Evolutionary conservation across 2,329 filamentous ascomycete genomes (phyloP), one percentile per base, ranked within the genome.

Genomic region (Fusarium verticillioides): DNA sequence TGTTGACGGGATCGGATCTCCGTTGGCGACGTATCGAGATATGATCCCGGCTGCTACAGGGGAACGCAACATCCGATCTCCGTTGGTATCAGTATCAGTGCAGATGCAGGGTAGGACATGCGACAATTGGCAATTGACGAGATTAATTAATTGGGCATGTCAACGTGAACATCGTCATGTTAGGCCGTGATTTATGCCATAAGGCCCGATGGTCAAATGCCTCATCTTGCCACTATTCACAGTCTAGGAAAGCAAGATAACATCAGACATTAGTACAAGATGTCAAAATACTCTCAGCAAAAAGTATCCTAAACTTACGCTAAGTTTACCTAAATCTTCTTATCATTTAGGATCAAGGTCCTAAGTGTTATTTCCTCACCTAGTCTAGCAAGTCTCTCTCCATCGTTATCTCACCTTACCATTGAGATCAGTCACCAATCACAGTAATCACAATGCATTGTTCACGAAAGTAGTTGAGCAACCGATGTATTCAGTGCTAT

Each of bases 401-500:
- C 30, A 4, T 23, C 23, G 23, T 23, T 23, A 23, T 23, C 21
- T 44, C 19, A 47, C 1, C 2, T 30, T 1, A 10, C 7, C 8
- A 39, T 2, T 32, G 15, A 16, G 1, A 13, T 19, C 6, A 50
- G 8, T 23, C 47, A 23, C 8, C 9, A 19, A 7, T 36, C n/a
- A 5, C 30, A 34, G 6, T 9, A 40, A 23, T 11, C 5, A 37
- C 39, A 23, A 1, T 5, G 23, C 26, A 13, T 10, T 36, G 12
- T 64, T 5, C 11, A 16, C 2, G 26, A 42, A 30, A 2, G 8
- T 9, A 30, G 36, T 70, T 57, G 47, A 73, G 70, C 49, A 66
- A 63, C 68, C 50, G 32, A 62, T 72, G 19, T 66, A 69, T 75
- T 75, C 69, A 68, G 58, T 60, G 58, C 69, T 63, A 62, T 63